Evolutionary conservation across 495 filamentous ascomycete species (phyloP).

Genomic region (Xylaria cubensis): DNA sequence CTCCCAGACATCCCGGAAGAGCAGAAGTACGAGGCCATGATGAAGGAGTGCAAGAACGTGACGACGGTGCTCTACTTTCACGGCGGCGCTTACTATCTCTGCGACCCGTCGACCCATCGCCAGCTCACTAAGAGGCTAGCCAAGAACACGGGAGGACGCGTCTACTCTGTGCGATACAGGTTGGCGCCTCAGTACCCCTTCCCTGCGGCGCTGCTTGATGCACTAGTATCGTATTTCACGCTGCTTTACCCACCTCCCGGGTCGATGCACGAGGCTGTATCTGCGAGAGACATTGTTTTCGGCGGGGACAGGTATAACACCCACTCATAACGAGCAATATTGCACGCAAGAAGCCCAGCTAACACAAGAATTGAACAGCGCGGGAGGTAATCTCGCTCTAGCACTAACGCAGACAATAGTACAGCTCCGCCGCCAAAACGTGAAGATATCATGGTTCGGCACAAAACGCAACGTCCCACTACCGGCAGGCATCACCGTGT

Average conservation of each 20-base stretch:
- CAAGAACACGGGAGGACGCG: slow-evolving; percentile 61
- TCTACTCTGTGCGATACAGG: slow-evolving; percentile 84
- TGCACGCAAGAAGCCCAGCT: neutral
- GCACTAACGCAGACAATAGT: slow-evolving; percentile 77
- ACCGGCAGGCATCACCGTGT: slow-evolving; percentile 70
- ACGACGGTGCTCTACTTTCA: slow-evolving; percentile 85
- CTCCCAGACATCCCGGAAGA: slow-evolving; percentile 68
- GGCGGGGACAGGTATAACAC: slow-evolving; percentile 68
- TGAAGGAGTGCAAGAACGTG: slow-evolving; percentile 70
- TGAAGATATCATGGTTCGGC: slow-evolving; percentile 69
- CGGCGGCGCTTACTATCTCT: slow-evolving; percentile 83
- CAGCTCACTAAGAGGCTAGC: slow-evolving; percentile 54
- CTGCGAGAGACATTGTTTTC: slow-evolving; percentile 74
- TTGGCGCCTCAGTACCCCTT: slow-evolving; percentile 86
- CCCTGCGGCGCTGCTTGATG: slow-evolving; percentile 82
- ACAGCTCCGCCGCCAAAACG: slow-evolving; percentile 64
- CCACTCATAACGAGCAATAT: neutral
- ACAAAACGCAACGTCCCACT: slow-evolving; percentile 61
- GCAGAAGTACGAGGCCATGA: slow-evolving; percentile 74
- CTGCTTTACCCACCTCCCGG: slow-evolving; percentile 80
- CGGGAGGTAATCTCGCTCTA: slow-evolving; percentile 79
- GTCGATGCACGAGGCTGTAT: slow-evolving; percentile 73
- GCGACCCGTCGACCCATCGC: slow-evolving; percentile 76
- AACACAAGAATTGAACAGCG: slow-evolving; percentile 51
- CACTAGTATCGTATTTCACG: slow-evolving; percentile 79